A percentile compares a stretch with the other conserved stretches of the same genome.
phyloP scores from a whole-genome alignment of 108 stramenopile species.

The Thalassiosira profunda region DNA sequence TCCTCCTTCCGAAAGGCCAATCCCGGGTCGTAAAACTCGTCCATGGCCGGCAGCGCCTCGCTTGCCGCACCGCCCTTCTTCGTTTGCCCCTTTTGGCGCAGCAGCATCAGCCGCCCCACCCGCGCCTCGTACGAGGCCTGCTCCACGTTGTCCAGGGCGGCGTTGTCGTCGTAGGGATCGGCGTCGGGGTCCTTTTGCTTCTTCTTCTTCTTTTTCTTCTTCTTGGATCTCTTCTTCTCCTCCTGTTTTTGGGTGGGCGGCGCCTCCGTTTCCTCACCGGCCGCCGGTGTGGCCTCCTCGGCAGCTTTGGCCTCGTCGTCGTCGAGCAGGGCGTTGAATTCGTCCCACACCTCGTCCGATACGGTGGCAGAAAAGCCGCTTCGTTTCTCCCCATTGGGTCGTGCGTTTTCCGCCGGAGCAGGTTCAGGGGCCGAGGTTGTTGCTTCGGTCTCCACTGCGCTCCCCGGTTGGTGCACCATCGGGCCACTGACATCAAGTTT shows the following conservation, averaged over 20 bases:
- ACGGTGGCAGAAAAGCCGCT: too few relatives aligned
- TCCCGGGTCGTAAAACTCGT: constrained; percentile 32
- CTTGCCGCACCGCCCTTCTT: not conserved
- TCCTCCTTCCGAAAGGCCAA: constrained; percentile 35
- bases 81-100: constrained; percentile 10
- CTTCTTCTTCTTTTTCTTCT: not conserved
- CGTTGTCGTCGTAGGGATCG: constrained; percentile 15
- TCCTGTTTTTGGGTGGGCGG: not conserved
- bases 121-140: constrained; percentile 46
- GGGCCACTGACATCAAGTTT: too few relatives aligned
- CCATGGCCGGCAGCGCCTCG: not conserved
- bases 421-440: too few relatives aligned
- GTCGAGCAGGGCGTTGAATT: constrained; percentile 34
- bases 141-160: constrained; percentile 17
- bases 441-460: too few relatives aligned
- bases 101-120: constrained; percentile 27
- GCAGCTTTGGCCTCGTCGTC: constrained; percentile 10
- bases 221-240: not conserved
- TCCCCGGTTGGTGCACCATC: too few relatives aligned
- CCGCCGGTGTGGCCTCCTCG: not conserved
- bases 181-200: not conserved
- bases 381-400: too few relatives aligned
- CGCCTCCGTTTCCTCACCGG: not conserved
- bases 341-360: constrained; percentile 40
- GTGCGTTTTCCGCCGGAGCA: too few relatives aligned